These are phyloP conservation scores for Aureobasidium sp. DNA, from an alignment of 2,329 filamentous ascomycete genomes.

Conservation along the genomic window DNA sequence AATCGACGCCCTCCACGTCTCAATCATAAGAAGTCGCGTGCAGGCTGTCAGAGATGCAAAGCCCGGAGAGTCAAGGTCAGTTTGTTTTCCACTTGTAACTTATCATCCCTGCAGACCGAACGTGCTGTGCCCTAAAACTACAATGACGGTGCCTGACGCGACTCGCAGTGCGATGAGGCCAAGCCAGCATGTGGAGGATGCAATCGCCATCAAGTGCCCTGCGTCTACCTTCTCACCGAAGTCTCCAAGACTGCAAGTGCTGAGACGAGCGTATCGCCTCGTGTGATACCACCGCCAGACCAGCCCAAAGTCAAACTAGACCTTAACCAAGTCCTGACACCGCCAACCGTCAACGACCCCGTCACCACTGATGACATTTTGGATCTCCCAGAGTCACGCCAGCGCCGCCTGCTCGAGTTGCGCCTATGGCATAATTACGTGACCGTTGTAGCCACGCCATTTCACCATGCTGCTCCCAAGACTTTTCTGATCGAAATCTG, in stretches of 20 bases:
- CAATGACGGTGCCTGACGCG: not conserved
- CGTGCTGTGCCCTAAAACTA: not conserved
- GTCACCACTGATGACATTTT: not conserved
- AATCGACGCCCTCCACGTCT: slow-evolving; percentile 4
- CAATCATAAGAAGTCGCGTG: slow-evolving; percentile 7
- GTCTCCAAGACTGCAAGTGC: not conserved
- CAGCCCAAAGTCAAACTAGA: not conserved
- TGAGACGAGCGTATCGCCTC: not conserved
- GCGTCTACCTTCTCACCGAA: not conserved
- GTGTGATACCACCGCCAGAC: not conserved
- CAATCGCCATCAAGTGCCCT: slow-evolving; percentile 1
- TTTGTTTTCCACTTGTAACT: not conserved
- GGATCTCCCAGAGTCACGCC: not conserved
- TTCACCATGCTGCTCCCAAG: not conserved
- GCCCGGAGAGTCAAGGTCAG: slow-evolving; percentile 11
- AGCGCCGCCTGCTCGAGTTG: slow-evolving; percentile 5
- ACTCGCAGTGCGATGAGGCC: not conserved
- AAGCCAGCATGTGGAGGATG: slow-evolving; percentile 8
- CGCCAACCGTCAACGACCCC: not conserved
- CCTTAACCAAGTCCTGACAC: not conserved
- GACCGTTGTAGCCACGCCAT: not conserved
- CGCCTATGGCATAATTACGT: slow-evolving; percentile 7
- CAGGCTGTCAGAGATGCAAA: slow-evolving; percentile 13
- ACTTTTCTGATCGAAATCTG: not conserved
- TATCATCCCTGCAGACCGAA: not conserved